These are phyloP conservation scores for Candida easanensis DNA, from an alignment of 805 yeast genomes.

Conservation along the genomic window DNA sequence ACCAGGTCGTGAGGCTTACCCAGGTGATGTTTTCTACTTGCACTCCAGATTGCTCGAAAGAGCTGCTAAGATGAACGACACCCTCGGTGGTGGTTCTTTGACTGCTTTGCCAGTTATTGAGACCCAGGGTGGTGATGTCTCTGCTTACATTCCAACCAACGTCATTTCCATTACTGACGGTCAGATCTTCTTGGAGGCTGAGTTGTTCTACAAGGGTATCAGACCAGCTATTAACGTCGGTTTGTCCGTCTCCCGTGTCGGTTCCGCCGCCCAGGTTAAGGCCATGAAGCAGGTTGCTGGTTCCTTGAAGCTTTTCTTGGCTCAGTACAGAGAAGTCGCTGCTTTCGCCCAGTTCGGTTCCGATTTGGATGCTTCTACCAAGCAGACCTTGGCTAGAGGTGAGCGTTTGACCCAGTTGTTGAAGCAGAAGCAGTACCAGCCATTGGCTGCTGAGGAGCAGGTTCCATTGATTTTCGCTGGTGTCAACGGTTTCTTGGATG, in stretches of 20 bases:
- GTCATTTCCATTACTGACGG: slow-evolving; percentile 97
- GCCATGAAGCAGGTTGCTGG: slow-evolving; percentile 99
- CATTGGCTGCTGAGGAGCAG: slow-evolving; percentile 98
- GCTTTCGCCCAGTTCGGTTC: slow-evolving; percentile 99
- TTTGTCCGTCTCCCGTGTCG: slow-evolving; percentile 99
- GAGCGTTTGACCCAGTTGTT: slow-evolving; percentile 99
- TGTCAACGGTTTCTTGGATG: slow-evolving; percentile 98
- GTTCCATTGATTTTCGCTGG: slow-evolving; percentile 99
- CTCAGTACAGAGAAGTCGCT: slow-evolving; percentile 99
- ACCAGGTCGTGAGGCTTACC: slow-evolving; percentile 28
- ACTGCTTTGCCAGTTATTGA: slow-evolving; percentile 96
- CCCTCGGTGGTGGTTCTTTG: slow-evolving; percentile 88
- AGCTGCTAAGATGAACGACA: slow-evolving; percentile 95
- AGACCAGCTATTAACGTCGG: slow-evolving; percentile 99
- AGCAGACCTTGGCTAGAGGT: slow-evolving; percentile 99
- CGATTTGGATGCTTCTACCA: slow-evolving; percentile 99
- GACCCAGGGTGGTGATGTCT: slow-evolving; percentile 99
- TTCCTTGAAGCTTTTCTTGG: slow-evolving; percentile 99
- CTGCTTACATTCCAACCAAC: slow-evolving; percentile 96
- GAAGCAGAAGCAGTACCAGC: slow-evolving; percentile 96
- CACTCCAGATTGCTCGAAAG: slow-evolving; percentile 86
- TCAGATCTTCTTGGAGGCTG: slow-evolving; percentile 98
- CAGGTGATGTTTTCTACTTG: slow-evolving; percentile 27
- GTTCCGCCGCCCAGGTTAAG: slow-evolving; percentile 99
- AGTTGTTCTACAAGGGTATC: slow-evolving; percentile 99